Conservation (phyloP, 306 rosid genomes). For the Quercus suber region DNA sequence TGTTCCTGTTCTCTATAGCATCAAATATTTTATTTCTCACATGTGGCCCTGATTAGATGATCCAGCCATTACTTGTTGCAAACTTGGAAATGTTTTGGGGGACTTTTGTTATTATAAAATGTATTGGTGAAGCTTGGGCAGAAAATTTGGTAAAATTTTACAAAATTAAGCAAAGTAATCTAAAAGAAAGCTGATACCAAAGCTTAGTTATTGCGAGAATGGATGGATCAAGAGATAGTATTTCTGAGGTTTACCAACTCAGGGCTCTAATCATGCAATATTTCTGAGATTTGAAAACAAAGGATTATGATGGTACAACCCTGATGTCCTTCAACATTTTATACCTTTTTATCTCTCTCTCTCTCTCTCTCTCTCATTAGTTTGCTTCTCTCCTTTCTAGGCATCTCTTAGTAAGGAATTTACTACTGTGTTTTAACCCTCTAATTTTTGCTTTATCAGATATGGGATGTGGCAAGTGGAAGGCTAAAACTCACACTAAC, state of each 20-base stretch:
- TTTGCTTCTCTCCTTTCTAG: background rate
- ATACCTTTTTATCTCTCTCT: background rate
- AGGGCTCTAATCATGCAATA: background rate
- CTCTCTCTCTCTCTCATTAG: background rate
- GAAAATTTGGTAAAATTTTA: background rate
- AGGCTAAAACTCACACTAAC: conserved; percentile 84
- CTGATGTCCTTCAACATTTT: background rate
- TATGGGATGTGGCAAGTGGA: conserved; percentile 96
- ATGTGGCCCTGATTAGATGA: background rate
- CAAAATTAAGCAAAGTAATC: background rate
- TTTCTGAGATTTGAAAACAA: no score
- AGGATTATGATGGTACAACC: no score
- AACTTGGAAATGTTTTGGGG: background rate
- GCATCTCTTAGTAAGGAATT: background rate
- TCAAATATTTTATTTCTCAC: background rate
- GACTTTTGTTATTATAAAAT: background rate
- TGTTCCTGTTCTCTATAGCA: background rate
- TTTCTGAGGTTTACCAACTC: background rate
- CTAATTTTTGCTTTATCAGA: conserved; percentile 48
- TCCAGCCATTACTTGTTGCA: background rate
- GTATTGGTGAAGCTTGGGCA: background rate
- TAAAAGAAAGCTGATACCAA: background rate
- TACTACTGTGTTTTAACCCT: background rate
- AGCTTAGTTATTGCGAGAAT: background rate
- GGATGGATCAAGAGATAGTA: background rate